Base-by-base conservation (phyloP, 2,329 filamentous ascomycete genomes). In the Rhexocercosporidium sp. region DNA sequence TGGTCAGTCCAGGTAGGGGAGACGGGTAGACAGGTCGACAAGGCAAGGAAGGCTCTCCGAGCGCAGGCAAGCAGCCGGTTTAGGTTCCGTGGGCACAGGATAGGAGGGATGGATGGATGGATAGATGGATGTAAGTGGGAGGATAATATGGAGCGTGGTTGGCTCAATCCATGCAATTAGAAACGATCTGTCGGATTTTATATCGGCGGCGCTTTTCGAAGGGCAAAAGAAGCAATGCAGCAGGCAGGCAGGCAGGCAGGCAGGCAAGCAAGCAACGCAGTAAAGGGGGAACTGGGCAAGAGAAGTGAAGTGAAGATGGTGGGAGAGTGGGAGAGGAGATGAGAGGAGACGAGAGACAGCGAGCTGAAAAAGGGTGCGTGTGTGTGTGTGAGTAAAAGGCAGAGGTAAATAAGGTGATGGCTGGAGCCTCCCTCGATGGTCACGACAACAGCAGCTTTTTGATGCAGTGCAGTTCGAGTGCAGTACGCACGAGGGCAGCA, bases 161-260 rank as follows among this genome's bases (percentile, higher is more conserved):
- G 66, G 65, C 59, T 64, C 60, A 69, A 66, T 69, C 64, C 68
- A 70, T 70, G 59, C 66, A 64, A 51, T 59, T 51, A 11, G 39
- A 22, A 39, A 20, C 34, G 62, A 46, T 59, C 51, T 41, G 41
- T 60, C 29, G 41, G 29, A 3, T 60, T 41, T 44, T 59, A 39
- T 57, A 12, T 57, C 3, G 53, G 39, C n/a, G 34, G 3, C n/a
- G n/a, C 16, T 12, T 41, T 44, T 44, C 37, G 34, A 27, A 20
- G n/a, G 14, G 39, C 53, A 56, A 22, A 37, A 5, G 29, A 34
- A 14, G 47, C 47, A 51, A 18, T 31, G 49, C 49, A 60, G 39
- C 59, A 49, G 34, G 59, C 16, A 49, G 37, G 39, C 20, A 53
- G 14, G 12, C 14, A 44, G 14, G 4, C 39, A 22, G 31, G 46